These are phyloP conservation scores for Entomortierella lignicola DNA, from an alignment of 192 early-diverging fungal species.

Conservation along the genomic window DNA sequence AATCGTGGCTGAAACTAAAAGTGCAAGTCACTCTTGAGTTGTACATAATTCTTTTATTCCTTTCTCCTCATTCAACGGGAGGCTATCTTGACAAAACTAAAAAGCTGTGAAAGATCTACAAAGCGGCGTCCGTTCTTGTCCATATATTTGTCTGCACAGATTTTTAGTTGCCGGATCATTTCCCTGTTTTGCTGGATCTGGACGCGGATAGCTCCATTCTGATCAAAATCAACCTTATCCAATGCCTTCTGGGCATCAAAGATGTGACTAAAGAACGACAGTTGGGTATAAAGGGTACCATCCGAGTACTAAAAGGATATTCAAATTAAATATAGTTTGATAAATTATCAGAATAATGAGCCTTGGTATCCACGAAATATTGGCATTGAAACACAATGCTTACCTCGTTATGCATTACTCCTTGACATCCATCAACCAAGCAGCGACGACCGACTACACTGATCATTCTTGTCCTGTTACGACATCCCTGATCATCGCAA, in stretches of 20 bases:
- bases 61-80: no score
- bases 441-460: slow-evolving; percentile 80
- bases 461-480: slow-evolving; percentile 70
- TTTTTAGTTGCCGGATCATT: slow-evolving; percentile 55
- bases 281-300: slow-evolving; percentile 80
- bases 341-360: background rate
- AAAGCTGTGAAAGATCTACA: slow-evolving; percentile 79
- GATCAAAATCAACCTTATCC: slow-evolving; percentile 39
- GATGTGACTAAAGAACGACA: slow-evolving; percentile 80
- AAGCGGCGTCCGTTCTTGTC: slow-evolving; percentile 75
- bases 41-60: no score
- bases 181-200: slow-evolving; percentile 57
- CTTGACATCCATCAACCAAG: slow-evolving; percentile 72
- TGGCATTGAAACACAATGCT: background rate
- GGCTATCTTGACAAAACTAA: slow-evolving; percentile 54
- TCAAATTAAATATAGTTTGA: background rate
- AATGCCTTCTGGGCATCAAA: slow-evolving; percentile 68
- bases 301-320: slow-evolving; percentile 79
- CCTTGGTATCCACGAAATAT: background rate
- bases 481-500: slow-evolving; percentile 87
- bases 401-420: slow-evolving; percentile 75
- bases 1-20: no score
- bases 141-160: slow-evolving; percentile 75
- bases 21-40: no score
- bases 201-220: slow-evolving; percentile 19